Evolutionary conservation across 371 early-diverging fungal genomes (phyloP), one percentile per base, ranked within the genome.

Genomic region (Mortierella sp.): DNA sequence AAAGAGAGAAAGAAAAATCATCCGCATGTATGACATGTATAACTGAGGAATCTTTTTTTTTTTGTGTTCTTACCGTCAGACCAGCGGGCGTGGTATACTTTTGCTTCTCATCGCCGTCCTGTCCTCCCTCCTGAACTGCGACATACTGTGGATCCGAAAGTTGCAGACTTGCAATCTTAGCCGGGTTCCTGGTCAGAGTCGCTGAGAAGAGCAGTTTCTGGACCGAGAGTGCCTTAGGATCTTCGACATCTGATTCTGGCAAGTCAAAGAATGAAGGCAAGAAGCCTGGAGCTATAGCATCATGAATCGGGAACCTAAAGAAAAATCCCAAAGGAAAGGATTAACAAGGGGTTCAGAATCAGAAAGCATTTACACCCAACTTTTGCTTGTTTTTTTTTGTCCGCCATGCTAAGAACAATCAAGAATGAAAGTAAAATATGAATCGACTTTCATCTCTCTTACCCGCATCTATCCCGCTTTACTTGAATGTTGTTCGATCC

Each of bases 191-290:
- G 0, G 97, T 96, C 60, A 98, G 78, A 0, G 98, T 97, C 9
- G 97, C 98, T 3, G 95, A 95, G 64, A 97, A 97, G 12, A 98
- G 80, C 1, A 97, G 84, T 82, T 98, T 97, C 79, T 93, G 94
- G 6, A 93, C 88, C 6, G 83, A 82, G 3, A 86, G 82, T 3
- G 72, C 82, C 64, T 86, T 86, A 11, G 84, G 82, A 12, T 84
- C 63, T 52, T 88, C 86, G 17, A 88, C 61, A 50, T 86, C 88
- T 3, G 88, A 83, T 26, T 56, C 64, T 6, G 86, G 86, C 26
- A 86, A 41, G 11, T 75, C 56, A 53, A 83, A 84, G 27, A 72
- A 69, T 9, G 86, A 78, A 1, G 72, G 41, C 21, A 88, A 41
- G 31, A 83, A 88, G 24, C 73, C 76, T n/a, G 87, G 86, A 2